Percentiles rank a stretch among this genome's conserved stretches.
phyloP scores from a whole-genome alignment of 129 eudicot genomes.

The Flaveria brownii region DNA sequence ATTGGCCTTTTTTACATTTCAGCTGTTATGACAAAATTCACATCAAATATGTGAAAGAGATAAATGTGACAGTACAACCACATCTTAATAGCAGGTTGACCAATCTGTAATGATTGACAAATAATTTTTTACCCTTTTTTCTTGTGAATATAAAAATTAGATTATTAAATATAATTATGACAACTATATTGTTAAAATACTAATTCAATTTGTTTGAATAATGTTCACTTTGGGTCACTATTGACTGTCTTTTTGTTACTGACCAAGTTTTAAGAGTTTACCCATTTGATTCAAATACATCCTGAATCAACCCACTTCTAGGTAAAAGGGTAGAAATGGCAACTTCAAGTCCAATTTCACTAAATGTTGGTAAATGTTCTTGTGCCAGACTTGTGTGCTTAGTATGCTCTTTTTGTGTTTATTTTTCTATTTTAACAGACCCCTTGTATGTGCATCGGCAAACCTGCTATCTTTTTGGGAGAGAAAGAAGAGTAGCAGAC shows the following conservation, averaged over 20 bases:
- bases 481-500: conserved; percentile 97
- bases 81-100: background rate
- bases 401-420: background rate
- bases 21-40: background rate
- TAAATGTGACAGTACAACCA: background rate
- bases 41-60: background rate
- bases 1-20: background rate
- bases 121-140: background rate
- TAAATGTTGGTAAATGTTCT: background rate
- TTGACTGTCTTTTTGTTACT: background rate
- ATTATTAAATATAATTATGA: background rate
- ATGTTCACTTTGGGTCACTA: background rate
- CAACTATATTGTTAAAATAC: background rate
- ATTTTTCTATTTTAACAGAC: conserved; percentile 46
- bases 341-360: background rate
- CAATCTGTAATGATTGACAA: background rate
- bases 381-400: conserved; percentile 22
- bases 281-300: background rate
- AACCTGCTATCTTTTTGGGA: conserved; percentile 91
- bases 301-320: background rate
- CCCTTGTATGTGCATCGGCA: conserved; percentile 97
- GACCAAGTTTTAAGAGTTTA: conserved; percentile 1
- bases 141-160: background rate
- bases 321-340: background rate
- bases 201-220: background rate